Percentiles rank a stretch among this genome's conserved stretches.
Conservation (phyloP, 2,329 filamentous ascomycete species). For the Talaromyces sp. region DNA sequence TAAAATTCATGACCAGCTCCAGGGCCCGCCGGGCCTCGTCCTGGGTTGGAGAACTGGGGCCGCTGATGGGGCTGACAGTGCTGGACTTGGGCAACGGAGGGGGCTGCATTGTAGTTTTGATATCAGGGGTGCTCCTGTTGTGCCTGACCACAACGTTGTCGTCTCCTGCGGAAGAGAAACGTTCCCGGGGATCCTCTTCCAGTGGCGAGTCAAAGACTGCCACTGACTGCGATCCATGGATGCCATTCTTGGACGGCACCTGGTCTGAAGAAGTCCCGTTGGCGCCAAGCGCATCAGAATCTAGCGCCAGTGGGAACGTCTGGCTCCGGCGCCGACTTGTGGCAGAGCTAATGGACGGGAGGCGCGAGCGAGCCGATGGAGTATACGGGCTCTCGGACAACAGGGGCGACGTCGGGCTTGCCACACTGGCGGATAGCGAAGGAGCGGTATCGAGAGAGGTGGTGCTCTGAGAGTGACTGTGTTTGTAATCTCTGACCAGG, state of each 20-base stretch:
- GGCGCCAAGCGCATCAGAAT: constrained; percentile 26
- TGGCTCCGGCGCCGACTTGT: constrained; percentile 78
- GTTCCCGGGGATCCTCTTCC: constrained; percentile 35
- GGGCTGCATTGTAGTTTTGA: constrained; percentile 40
- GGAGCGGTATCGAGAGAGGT: constrained; percentile 63
- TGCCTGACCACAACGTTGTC: constrained; percentile 35
- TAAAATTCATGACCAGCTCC: constrained; percentile 75
- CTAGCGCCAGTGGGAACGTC: constrained; percentile 68
- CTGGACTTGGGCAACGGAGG: constrained; percentile 34
- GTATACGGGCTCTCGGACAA: constrained; percentile 74
- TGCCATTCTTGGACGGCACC: constrained; percentile 51
- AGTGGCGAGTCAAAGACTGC: constrained; percentile 50
- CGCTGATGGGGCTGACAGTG: constrained; percentile 48
- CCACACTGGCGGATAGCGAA: constrained; percentile 65
- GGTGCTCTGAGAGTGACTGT: constrained; percentile 62
- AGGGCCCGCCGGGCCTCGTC: constrained; percentile 82
- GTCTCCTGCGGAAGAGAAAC: constrained; percentile 13
- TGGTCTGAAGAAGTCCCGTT: constrained; percentile 45
- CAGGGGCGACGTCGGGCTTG: constrained; percentile 72
- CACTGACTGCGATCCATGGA: constrained; percentile 33
- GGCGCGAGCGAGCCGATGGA: constrained; percentile 48
- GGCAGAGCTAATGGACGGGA: constrained; percentile 46
- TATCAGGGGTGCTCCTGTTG: constrained; percentile 42
- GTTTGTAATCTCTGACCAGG: constrained; percentile 56
- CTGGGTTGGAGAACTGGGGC: constrained; percentile 66